Evolutionary conservation across 495 filamentous ascomycete species (phyloP).

Genomic region (Talaromyces borbonicus): DNA sequence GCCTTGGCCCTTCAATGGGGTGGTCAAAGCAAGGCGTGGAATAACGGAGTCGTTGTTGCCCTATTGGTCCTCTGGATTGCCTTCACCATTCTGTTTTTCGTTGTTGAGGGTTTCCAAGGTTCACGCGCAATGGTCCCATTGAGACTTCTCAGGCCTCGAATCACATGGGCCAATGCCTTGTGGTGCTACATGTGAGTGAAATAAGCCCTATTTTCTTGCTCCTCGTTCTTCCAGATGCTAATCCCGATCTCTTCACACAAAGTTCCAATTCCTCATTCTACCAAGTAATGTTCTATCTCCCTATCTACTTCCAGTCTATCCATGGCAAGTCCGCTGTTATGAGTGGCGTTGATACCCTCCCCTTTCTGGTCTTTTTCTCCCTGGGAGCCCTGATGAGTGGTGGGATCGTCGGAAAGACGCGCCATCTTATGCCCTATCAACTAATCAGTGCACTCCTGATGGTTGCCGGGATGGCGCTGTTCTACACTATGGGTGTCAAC

Average conservation of each 20-base stretch:
- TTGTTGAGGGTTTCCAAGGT: slow-evolving; percentile 6
- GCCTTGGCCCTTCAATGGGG: slow-evolving; percentile 23
- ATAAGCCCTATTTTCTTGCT: neutral
- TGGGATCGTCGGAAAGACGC: slow-evolving; percentile 10
- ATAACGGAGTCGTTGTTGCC: slow-evolving; percentile 18
- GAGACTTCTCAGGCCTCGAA: slow-evolving; percentile 7
- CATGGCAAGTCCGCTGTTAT: slow-evolving; percentile 21
- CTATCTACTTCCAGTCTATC: slow-evolving; percentile 38
- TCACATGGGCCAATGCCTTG: slow-evolving; percentile 6
- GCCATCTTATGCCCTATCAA: slow-evolving; percentile 10
- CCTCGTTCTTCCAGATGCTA: slow-evolving; percentile 1
- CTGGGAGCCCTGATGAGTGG: slow-evolving; percentile 9
- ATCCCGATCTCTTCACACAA: slow-evolving; percentile 6
- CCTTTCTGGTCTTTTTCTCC: slow-evolving; percentile 10
- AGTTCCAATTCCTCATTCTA: slow-evolving; percentile 22
- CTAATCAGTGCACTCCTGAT: slow-evolving; percentile 14
- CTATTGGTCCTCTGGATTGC: slow-evolving; percentile 13
- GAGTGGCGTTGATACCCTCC: slow-evolving; percentile 24
- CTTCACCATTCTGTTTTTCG: slow-evolving; percentile 8
- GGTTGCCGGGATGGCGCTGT: slow-evolving; percentile 22
- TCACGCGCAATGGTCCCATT: slow-evolving; percentile 8
- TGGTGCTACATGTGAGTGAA: slow-evolving; percentile 5
- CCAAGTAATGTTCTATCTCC: slow-evolving; percentile 38
- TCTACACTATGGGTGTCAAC: slow-evolving; percentile 14
- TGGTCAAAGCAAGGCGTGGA: slow-evolving; percentile 23